phyloP scores from a whole-genome alignment of 208 protist species.

The Leishmania mexicana region DNA sequence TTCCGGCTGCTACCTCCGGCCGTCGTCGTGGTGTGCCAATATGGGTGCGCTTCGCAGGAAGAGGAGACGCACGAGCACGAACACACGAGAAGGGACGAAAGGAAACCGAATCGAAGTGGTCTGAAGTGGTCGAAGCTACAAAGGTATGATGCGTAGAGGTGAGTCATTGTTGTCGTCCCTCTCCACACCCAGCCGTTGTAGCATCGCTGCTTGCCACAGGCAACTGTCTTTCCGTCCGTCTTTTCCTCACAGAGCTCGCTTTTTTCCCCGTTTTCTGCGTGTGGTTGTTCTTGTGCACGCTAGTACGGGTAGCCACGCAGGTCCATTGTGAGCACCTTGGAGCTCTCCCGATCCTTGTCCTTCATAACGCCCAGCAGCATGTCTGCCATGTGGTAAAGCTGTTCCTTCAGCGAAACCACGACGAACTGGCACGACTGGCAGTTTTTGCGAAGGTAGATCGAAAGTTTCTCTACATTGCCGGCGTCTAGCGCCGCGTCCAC shows the following conservation, averaged over 20 bases:
- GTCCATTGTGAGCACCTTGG: constrained; percentile 88
- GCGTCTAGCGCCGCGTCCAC: constrained; percentile 99
- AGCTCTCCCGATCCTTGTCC: constrained; percentile 85
- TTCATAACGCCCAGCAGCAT: constrained; percentile 96
- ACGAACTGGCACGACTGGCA: constrained; percentile 94
- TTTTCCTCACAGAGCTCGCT: not conserved
- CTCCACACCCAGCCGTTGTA: not conserved
- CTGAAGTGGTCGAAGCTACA: not conserved
- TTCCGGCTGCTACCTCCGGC: not conserved
- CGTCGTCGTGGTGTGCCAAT: not conserved
- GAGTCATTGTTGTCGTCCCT: not conserved
- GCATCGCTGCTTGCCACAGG: not conserved
- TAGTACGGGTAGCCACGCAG: constrained; percentile 84
- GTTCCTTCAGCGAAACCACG: constrained; percentile 98
- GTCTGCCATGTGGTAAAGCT: constrained; percentile 96
- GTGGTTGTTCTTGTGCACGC: not conserved
- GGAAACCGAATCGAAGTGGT: not conserved
- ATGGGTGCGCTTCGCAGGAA: not conserved
- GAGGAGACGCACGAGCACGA: not conserved
- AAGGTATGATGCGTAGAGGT: not conserved
- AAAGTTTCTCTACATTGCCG: constrained; percentile 96
- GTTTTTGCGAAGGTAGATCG: constrained; percentile 92
- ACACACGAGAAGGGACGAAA: not conserved
- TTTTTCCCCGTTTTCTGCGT: not conserved
- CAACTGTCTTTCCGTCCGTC: not conserved